Base-by-base conservation (phyloP, 495 filamentous ascomycete species). In the Penicillium pancosmium region DNA sequence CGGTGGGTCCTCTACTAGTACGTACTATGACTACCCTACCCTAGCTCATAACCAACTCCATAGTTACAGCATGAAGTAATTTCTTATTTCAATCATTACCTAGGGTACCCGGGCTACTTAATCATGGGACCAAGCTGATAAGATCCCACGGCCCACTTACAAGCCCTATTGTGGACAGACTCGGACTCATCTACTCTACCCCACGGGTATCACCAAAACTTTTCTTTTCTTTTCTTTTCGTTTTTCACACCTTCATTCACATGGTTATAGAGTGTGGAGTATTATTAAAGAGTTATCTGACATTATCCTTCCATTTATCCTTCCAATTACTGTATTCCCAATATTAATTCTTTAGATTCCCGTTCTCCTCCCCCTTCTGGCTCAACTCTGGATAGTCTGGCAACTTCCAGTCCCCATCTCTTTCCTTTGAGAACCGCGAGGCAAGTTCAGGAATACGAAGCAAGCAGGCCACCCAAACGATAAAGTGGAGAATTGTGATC, bases 361-460 rank as follows among this genome's bases (percentile, higher is more conserved):
- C 8, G 27, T 1, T 31, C 6, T 31, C 27, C 4, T 31, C 36
- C 25, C 25, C 35, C 7, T 34, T 25, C 34, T 7, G n/a, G 2
- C 31, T 27, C 12, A 65, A 36, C n/a, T 63, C 56, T 13, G 50
- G 33, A 60, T 72, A 74, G 31, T 69, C 66, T 11, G 71, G 71
- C 19, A 71, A 12, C 21, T 68, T 52, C 68, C 69, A 74, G 1
- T 55, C 62, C 4, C 66, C 68, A 16, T 62, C 54, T 16, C 66
- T 54, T 15, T 67, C 60, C 12, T 31, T 51, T 15, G 55, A 54
- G 41, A 68, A 63, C 23, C 59, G 50, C 8, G 62, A 53, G 4
- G 69, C 10, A 3, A 72, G 40, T 1, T 69, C 38, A 1, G 71
- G 67, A 12, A 73, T 60, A 1, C 57, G 63, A 47, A 72, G 38